Evolutionary conservation across 2,329 filamentous ascomycete species (phyloP).

Genomic region (Monosporascus sp.): DNA sequence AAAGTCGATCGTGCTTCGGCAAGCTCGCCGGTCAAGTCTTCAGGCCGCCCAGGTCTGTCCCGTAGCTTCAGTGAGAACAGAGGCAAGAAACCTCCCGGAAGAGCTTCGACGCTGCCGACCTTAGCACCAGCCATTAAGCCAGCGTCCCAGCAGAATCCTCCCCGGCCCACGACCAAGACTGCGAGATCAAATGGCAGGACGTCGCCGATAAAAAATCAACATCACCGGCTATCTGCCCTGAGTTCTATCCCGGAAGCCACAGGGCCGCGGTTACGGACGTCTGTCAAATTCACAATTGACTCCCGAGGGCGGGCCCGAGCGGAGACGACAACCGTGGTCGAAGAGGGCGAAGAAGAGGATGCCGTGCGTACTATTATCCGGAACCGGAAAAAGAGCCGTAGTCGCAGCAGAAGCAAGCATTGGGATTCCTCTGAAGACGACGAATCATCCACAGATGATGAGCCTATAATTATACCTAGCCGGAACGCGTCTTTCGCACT

Average conservation of each 20-base stretch:
- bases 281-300: constrained; percentile 60
- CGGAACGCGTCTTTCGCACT: constrained; percentile 53
- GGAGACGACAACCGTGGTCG: constrained; percentile 42
- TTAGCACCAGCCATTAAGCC: constrained; percentile 42
- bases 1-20: constrained; percentile 34
- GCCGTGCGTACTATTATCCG: constrained; percentile 14
- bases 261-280: constrained; percentile 41
- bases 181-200: constrained; percentile 39
- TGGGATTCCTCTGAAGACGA: constrained; percentile 45
- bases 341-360: constrained; percentile 17
- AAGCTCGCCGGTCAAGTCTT: constrained; percentile 48
- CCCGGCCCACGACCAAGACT: constrained; percentile 29
- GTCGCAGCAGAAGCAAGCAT: constrained; percentile 17
- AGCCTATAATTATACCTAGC: constrained; percentile 60
- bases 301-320: constrained; percentile 54
- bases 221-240: constrained; percentile 44
- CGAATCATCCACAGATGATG: constrained; percentile 56
- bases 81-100: constrained; percentile 37
- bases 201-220: constrained; percentile 49
- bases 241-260: constrained; percentile 53
- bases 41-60: constrained; percentile 42
- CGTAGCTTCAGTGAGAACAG: constrained; percentile 51
- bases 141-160: constrained; percentile 16
- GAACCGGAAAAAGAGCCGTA: constrained; percentile 12
- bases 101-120: constrained; percentile 35